phyloP scores from a whole-genome alignment of 139 green algal genomes.

The Tetradesmus obliquus region DNA sequence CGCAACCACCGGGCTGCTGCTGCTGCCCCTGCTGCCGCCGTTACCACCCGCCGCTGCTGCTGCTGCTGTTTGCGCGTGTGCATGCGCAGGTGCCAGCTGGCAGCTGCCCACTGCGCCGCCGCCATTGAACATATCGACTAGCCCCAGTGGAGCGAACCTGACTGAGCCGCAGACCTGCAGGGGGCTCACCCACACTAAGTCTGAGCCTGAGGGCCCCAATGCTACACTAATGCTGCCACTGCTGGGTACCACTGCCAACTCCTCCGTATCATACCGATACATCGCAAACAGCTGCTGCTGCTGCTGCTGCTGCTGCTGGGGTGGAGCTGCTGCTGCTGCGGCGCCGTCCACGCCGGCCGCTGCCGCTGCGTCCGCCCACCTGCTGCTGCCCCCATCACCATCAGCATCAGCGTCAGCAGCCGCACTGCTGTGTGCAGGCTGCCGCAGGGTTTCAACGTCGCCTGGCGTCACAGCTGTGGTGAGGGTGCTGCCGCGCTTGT shows the following conservation, averaged over 20 bases:
- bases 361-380: slow-evolving; percentile 10
- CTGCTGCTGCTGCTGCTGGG: background rate
- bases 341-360: background rate
- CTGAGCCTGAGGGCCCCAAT: background rate
- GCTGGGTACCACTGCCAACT: slow-evolving; percentile 5
- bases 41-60: background rate
- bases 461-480: slow-evolving; percentile 45
- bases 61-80: background rate
- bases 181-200: slow-evolving; percentile 58
- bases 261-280: slow-evolving; percentile 48
- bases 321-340: background rate
- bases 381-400: background rate
- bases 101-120: slow-evolving; percentile 72
- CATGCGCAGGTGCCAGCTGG: background rate
- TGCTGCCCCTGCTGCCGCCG: slow-evolving; percentile 13
- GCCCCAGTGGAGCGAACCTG: slow-evolving; percentile 72
- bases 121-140: slow-evolving; percentile 84
- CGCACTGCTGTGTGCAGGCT: background rate
- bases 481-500: slow-evolving; percentile 54
- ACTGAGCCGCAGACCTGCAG: slow-evolving; percentile 38
- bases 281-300: slow-evolving; percentile 19
- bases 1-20: background rate
- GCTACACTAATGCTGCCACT: background rate
- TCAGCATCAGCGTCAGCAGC: background rate
- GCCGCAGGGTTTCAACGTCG: slow-evolving; percentile 70